Conservation (phyloP, 2,329 filamentous ascomycete species). For the Pochonia chlamydosporia region DNA sequence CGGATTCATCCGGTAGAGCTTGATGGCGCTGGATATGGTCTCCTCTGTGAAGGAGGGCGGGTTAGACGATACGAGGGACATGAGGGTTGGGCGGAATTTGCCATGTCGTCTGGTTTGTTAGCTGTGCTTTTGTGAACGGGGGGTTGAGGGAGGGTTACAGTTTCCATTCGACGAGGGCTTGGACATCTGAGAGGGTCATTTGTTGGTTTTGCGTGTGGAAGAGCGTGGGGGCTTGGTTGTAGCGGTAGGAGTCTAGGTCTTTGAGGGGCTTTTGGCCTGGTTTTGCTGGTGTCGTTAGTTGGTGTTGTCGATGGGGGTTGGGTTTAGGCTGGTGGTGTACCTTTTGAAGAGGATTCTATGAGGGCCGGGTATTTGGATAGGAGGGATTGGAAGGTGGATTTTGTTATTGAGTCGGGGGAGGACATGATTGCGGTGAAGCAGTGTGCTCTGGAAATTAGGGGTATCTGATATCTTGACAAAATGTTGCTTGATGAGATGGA, state of each 20-base stretch:
- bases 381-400: slow-evolving; percentile 27
- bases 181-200: slow-evolving; percentile 53
- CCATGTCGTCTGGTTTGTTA: slow-evolving; percentile 45
- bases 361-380: slow-evolving; percentile 34
- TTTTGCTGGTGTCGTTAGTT: slow-evolving; percentile 31
- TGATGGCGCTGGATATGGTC: slow-evolving; percentile 48
- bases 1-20: slow-evolving; percentile 32
- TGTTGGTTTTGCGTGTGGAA: slow-evolving; percentile 33
- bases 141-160: no score
- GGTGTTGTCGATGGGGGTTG: no score
- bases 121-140: no score
- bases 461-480: no score
- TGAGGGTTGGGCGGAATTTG: slow-evolving; percentile 55
- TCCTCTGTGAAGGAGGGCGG: slow-evolving; percentile 36
- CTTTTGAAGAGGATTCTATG: slow-evolving; percentile 26
- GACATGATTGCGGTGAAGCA: neutral
- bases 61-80: slow-evolving; percentile 59
- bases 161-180: slow-evolving; percentile 64
- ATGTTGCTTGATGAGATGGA: no score
- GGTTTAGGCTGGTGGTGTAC: no score
- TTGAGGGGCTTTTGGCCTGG: slow-evolving; percentile 43
- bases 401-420: slow-evolving; percentile 18
- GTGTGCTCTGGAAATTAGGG: slow-evolving; percentile 1
- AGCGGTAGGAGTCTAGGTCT: slow-evolving; percentile 56
- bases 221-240: slow-evolving; percentile 41